Percentiles rank a stretch among this genome's conserved stretches.
These are phyloP conservation scores for Sugiyamaella castrensis DNA, from an alignment of 1,139 yeast species.

Conservation along the genomic window DNA sequence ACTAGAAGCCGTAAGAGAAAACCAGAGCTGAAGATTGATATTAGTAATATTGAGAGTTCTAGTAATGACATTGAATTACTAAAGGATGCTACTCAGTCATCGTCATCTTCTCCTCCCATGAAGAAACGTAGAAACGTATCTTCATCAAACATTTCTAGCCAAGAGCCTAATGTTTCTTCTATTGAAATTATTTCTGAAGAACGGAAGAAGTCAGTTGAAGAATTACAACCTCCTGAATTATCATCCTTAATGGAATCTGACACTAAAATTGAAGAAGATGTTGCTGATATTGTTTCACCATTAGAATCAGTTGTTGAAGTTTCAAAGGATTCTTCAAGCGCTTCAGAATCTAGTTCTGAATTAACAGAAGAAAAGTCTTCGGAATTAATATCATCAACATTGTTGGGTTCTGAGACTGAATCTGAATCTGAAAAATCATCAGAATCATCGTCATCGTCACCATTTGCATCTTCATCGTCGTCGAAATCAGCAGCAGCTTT, in stretches of 20 bases:
- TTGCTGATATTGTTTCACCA: neutral
- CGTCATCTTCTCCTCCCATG: neutral
- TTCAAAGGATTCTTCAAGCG: too few species aligned
- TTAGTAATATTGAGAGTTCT: neutral
- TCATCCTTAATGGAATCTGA: constrained; percentile 7
- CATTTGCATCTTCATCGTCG: neutral
- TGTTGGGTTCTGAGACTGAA: too few species aligned
- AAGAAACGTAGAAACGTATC: constrained; percentile 10
- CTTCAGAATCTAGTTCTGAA: too few species aligned
- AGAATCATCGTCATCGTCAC: neutral
- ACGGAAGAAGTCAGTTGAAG: too few species aligned
- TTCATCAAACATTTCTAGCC: neutral
- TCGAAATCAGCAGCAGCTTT: neutral
- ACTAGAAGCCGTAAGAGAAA: constrained; percentile 10
- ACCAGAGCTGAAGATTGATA: neutral
- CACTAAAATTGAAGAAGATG: constrained; percentile 8
- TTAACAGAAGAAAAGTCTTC: too few species aligned
- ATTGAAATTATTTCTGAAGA: neutral
- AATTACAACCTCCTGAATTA: neutral
- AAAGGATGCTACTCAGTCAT: neutral
- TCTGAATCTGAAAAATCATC: neutral
- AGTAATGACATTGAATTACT: neutral
- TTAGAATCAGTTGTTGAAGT: too few species aligned
- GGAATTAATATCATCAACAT: too few species aligned
- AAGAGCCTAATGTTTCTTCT: too few species aligned